These are phyloP conservation scores for Cichorium intybus DNA, from an alignment of 140 eudicot species.

Conservation along the genomic window DNA sequence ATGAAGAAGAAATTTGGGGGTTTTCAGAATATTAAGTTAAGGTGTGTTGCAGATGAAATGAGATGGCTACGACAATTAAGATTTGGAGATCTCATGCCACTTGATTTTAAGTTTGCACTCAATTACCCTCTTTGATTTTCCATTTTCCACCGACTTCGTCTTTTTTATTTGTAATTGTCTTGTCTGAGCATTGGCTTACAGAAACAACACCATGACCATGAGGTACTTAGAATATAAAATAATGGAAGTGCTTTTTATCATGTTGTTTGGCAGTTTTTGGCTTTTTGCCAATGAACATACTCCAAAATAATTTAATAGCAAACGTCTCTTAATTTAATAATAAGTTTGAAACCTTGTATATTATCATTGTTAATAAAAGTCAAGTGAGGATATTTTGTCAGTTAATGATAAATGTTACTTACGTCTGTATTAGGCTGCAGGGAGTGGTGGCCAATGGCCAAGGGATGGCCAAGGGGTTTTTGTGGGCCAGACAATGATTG, in stretches of 20 bases:
- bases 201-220: slow-evolving; percentile 6
- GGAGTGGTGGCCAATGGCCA: too few species aligned
- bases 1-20: not conserved
- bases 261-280: not conserved
- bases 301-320: not conserved
- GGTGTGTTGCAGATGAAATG: not conserved
- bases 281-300: not conserved
- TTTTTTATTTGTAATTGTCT: slow-evolving; percentile 16
- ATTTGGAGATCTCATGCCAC: slow-evolving; percentile 24
- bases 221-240: not conserved
- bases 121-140: slow-evolving; percentile 10
- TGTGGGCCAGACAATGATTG: too few species aligned
- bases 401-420: too few species aligned
- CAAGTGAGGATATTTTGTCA: not conserved
- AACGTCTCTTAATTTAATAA: not conserved
- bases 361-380: not conserved
- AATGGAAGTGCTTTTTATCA: not conserved
- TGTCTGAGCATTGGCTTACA: slow-evolving; percentile 8
- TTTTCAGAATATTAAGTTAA: not conserved
- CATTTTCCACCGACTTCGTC: slow-evolving; percentile 44
- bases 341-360: not conserved
- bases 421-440: too few species aligned
- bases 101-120: slow-evolving; percentile 27
- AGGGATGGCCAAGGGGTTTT: too few species aligned
- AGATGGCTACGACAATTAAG: slow-evolving; percentile 1